These are phyloP conservation scores for Penicilliopsis zonata DNA, from an alignment of 495 filamentous ascomycete genomes.

Conservation along the genomic window DNA sequence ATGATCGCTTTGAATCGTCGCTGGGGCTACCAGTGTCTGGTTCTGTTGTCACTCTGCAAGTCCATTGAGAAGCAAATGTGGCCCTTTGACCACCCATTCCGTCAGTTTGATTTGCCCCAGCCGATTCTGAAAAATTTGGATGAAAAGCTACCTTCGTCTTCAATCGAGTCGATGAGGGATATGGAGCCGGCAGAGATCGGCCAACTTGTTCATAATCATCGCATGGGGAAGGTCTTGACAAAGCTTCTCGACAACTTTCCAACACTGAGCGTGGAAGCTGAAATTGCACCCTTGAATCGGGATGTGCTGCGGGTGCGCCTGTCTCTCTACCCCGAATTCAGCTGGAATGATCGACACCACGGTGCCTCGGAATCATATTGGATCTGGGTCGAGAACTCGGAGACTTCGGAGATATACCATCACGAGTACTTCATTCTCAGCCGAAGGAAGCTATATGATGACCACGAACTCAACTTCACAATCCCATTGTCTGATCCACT, in stretches of 20 bases:
- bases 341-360: constrained; percentile 92
- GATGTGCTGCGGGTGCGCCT: constrained; percentile 86
- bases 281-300: constrained; percentile 91
- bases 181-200: constrained; percentile 92
- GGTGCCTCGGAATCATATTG: constrained; percentile 93
- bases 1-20: constrained; percentile 91
- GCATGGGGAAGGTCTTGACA: constrained; percentile 68
- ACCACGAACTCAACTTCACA: constrained; percentile 95
- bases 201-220: constrained; percentile 76
- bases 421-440: constrained; percentile 93
- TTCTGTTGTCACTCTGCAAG: constrained; percentile 81
- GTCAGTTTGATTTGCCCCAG: constrained; percentile 85
- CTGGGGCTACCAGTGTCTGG: constrained; percentile 90
- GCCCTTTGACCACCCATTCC: constrained; percentile 88
- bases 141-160: constrained; percentile 52
- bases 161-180: constrained; percentile 72
- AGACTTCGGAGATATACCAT: constrained; percentile 95
- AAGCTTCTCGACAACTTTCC: constrained; percentile 86
- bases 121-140: constrained; percentile 77
- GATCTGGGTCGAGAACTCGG: constrained; percentile 98
- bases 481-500: constrained; percentile 89
- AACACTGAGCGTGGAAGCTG: constrained; percentile 75
- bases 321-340: constrained; percentile 76
- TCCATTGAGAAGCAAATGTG: constrained; percentile 93
- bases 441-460: constrained; percentile 77